Base-by-base conservation (phyloP, 2,329 filamentous ascomycete species). In the Fusarium falciforme region DNA sequence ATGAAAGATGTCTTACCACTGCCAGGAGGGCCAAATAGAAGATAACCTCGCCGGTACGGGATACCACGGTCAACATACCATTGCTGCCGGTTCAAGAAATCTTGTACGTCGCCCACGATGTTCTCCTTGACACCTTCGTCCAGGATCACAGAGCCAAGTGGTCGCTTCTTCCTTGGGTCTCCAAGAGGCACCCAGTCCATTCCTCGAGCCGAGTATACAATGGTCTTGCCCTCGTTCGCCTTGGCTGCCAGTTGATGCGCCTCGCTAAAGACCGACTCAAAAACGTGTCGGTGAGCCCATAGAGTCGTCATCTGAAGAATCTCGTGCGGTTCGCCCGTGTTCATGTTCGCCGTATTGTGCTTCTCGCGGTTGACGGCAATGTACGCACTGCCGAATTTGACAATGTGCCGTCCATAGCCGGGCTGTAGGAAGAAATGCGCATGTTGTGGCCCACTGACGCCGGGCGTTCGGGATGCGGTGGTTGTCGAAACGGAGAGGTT, bases 41-140 rank as follows among this genome's bases (percentile, higher is more conserved):
- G 87, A 79, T 98, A 98, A 1, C 95, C 96, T 66, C 95, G 88
- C 20, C 95, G 90, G 79, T 98, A 98, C 0, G 96, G 96, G 73
- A 98, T 97, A 3, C 95, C 96, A n/a, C 96, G 92, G 78, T 98
- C 94, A 59, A 95, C 90, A 79, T 98, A 98, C 95, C 96, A 98
- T 73, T 93, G 90, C 67, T 93, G 90, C 40, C 93, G 92, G 2
- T 86, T 85, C 61, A 98, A 86, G 78, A 98, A 98, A 76, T 96
- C 94, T 78, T 90, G 89, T 10, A 98, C 93, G 78, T 98, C 96
- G 35, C 87, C 88, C 5, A 97, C 89, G 40, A 98, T 92, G 54
- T 88, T 86, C 80, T 97, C 94, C 79, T 95, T 94, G 62, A 98
- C 89, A 0, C 95, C 95, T 66, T 92, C 85, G 73, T 97, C 94